Evolutionary conservation across 768 basidiomycete genomes (phyloP), one percentile per base, ranked within the genome.

Genomic region (Lentinula sp.): DNA sequence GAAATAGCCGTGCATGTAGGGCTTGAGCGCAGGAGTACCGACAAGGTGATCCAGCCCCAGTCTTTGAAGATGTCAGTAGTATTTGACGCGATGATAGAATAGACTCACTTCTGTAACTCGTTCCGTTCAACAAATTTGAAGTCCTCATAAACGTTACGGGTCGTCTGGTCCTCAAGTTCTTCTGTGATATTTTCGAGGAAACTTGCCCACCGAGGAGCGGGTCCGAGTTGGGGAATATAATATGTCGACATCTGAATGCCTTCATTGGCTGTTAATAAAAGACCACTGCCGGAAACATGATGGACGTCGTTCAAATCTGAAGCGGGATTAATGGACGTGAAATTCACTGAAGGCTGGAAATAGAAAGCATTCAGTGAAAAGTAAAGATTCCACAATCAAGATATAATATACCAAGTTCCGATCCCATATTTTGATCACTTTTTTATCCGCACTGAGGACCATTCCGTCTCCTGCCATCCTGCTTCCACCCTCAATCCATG

Each of bases 1-100:
- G 78, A 99, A 98, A 84, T 95, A 98, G 46, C 97, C 97, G 73
- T 99, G 97, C 96, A 99, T 98, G 76, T 98, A 99, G 4, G 97
- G 97, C 73, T 96, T 96, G 80, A 98, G 91, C 16, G 91, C 86
- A 20, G 94, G 87, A 5, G 95, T 96, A 55, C 97, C 97, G 65
- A 97, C 77, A 67, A 99, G 91, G 71, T 96, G 93, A 66, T 95
- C 91, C 71, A 99, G 75, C n/a, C 95, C 92, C 63, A 99, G 86
- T 39, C 94, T 96, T 67, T 42, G 60, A 56, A 52, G 60, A 62
- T 28, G 64, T 57, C 43, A 50, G 39, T 2, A 52, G 15, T 28
- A 32, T 9, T 39, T 33, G 58, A 28, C 57, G 48, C n/a, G 61
- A 23, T 61, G 58, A 57, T 59, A 41, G 45, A 18, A n/a, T 13